phyloP scores from a whole-genome alignment of 2,329 filamentous ascomycete genomes.

The Colletotrichum brevisporum region DNA sequence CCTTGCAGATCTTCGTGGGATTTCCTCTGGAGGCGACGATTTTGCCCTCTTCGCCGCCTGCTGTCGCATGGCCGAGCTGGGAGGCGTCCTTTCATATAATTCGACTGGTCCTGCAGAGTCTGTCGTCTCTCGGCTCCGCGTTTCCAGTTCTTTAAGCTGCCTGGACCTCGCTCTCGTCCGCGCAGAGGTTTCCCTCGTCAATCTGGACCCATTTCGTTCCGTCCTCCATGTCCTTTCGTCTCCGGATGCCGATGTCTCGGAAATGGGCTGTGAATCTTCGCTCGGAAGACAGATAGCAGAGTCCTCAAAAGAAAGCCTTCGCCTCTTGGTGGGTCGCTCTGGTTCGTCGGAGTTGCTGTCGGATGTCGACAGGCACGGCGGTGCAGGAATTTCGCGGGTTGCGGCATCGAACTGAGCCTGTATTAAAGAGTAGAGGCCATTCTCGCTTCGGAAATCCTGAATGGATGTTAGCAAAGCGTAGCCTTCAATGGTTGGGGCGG shows the following conservation, averaged over 20 bases:
- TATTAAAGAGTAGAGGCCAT: slow-evolving; percentile 80
- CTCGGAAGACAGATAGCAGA: slow-evolving; percentile 29
- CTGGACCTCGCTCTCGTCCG: slow-evolving; percentile 16
- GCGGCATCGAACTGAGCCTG: slow-evolving; percentile 75
- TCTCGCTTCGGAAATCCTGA: slow-evolving; percentile 80
- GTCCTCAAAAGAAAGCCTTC: slow-evolving; percentile 48
- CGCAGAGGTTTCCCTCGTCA: neutral
- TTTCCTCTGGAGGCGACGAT: slow-evolving; percentile 24
- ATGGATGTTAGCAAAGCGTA: slow-evolving; percentile 39
- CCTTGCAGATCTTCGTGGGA: neutral
- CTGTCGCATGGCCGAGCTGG: neutral
- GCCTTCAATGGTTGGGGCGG: neutral
- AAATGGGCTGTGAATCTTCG: slow-evolving; percentile 14
- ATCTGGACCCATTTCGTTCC: neutral
- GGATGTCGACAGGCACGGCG: slow-evolving; percentile 17
- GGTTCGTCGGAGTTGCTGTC: slow-evolving; percentile 37
- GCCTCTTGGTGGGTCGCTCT: slow-evolving; percentile 50
- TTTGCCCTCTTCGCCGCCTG: slow-evolving; percentile 18
- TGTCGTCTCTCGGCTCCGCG: neutral
- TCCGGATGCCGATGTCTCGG: neutral
- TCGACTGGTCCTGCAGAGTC: neutral
- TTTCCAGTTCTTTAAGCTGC: neutral
- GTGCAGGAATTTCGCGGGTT: slow-evolving; percentile 45
- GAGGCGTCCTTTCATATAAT: neutral
- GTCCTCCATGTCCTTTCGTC: neutral